phyloP scores from a whole-genome alignment of 1,139 yeast species.

The Eremothecium gossypii region DNA sequence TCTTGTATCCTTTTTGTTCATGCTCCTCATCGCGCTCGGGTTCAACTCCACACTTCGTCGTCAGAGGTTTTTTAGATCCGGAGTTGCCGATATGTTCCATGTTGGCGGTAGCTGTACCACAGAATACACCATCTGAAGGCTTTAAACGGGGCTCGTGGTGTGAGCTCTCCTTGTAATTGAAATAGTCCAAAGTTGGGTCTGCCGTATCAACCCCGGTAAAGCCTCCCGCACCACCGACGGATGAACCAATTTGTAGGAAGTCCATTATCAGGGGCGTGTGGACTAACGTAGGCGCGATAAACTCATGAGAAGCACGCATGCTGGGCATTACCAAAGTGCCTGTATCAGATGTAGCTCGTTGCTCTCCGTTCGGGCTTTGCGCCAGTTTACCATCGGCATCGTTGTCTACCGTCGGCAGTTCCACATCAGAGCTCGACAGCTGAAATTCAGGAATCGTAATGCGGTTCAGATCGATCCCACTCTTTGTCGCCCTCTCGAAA shows the following conservation, averaged over 20 bases:
- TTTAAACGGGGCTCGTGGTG: no score
- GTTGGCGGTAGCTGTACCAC: not conserved
- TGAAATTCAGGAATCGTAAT: slow-evolving; percentile 28
- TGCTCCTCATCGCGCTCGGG: not conserved
- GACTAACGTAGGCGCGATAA: no score
- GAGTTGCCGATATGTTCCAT: no score
- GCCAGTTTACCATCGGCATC: no score
- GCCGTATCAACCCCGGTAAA: slow-evolving; percentile 13
- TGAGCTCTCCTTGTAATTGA: slow-evolving; percentile 12
- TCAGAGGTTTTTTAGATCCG: not conserved
- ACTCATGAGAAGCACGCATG: no score
- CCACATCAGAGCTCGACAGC: not conserved
- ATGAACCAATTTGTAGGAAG: slow-evolving; percentile 28
- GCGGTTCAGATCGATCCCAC: slow-evolving; percentile 35
- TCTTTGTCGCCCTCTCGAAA: slow-evolving; percentile 30
- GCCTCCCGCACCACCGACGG: slow-evolving; percentile 27
- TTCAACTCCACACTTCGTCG: not conserved
- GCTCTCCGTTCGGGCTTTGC: no score
- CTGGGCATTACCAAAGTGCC: no score
- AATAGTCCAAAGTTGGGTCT: slow-evolving; percentile 19
- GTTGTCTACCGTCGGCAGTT: no score
- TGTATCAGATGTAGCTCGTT: no score
- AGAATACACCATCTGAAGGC: no score
- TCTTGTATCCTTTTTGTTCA: not conserved
- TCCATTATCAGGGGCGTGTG: slow-evolving; percentile 22